Base-by-base conservation (phyloP, 805 yeast species). In the Kodamaea laetipori region DNA sequence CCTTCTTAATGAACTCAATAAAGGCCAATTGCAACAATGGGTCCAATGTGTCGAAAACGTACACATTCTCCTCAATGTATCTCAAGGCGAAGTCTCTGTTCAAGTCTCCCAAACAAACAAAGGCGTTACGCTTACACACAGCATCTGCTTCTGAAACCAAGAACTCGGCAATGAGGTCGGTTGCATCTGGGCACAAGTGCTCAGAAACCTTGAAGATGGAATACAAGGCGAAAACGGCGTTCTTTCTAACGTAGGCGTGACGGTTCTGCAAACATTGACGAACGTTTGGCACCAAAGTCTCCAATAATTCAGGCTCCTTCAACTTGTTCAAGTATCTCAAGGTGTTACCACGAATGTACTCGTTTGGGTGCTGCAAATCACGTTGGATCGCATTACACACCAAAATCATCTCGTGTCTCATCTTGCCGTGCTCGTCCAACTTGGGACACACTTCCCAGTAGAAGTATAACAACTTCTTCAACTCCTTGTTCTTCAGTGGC, bases 371-470 rank as follows among this genome's bases (percentile, higher is more conserved):
- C 69, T 90, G 97, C 56, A 94, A 78, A 64, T 94, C 99, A 66
- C 90, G 90, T 67, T 94, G 95, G 58, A 94, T 89, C 42, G 98
- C 97, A 65, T 95, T 95, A 73, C 98, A 94, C 39, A 92, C 98
- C 51, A 94, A 80, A 67, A 95, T 92, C 98, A 94, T 94, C 71
- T 94, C 99, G 65, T 92, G 98, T 69, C 88, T 88, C 76, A 95
- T 79, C 64, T 88, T 89, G 3, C 98, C 98, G 41, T 85, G 85
- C 27, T 76, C 73, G 55, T 89, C 95, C 52, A 85, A 73, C 68
- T 95, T 95, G 44, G 96, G 95, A 61, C 96, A 95, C 44, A 92
- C 88, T 67, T 94, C 99, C 98, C 98, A 94, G 73, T 94, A 94
- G 58, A 89, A 87, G 60, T 92, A 94, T 51, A 95, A 74, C 61